Percentiles rank a stretch among this genome's conserved stretches.
These are phyloP conservation scores for Schizonepeta tenuifolia DNA, from an alignment of 257 asterid genomes.

Conservation along the genomic window DNA sequence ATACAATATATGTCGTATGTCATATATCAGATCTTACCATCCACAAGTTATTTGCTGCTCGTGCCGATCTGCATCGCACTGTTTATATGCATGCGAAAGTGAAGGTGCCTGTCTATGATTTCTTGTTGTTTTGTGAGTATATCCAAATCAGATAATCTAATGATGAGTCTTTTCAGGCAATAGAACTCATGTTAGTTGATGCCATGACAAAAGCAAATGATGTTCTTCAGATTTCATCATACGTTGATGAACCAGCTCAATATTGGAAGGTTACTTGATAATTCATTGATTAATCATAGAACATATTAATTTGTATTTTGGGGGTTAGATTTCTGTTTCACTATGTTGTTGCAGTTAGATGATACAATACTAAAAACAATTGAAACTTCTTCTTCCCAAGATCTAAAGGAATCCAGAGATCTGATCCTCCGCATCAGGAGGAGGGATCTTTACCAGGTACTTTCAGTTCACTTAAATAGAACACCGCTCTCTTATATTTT, in stretches of 20 bases:
- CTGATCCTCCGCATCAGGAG: constrained; percentile 74
- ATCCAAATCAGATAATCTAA: constrained; percentile 26
- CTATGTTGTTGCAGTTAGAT: constrained; percentile 63
- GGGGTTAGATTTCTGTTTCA: constrained; percentile 13
- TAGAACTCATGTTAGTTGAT: constrained; percentile 84
- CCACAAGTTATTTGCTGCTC: constrained; percentile 84
- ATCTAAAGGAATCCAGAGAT: constrained; percentile 84
- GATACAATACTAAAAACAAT: constrained; percentile 80
- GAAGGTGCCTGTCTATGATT: constrained; percentile 51
- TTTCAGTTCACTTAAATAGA: not conserved
- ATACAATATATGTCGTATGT: constrained; percentile 25
- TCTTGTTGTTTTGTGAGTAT: constrained; percentile 21
- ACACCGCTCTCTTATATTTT: not conserved
- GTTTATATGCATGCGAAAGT: constrained; percentile 85
- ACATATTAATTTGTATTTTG: not conserved
- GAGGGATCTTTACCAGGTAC: constrained; percentile 91
- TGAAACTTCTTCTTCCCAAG: constrained; percentile 66
- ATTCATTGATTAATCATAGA: constrained; percentile 22
- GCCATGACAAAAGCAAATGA: constrained; percentile 80
- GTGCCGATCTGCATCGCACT: constrained; percentile 88
- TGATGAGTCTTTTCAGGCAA: constrained; percentile 59
- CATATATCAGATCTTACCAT: constrained; percentile 76
- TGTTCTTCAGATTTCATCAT: constrained; percentile 64
- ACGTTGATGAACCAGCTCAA: constrained; percentile 68
- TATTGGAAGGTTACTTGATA: constrained; percentile 75